Conservation (phyloP, 495 filamentous ascomycete species). For the Apodospora peruviana region DNA sequence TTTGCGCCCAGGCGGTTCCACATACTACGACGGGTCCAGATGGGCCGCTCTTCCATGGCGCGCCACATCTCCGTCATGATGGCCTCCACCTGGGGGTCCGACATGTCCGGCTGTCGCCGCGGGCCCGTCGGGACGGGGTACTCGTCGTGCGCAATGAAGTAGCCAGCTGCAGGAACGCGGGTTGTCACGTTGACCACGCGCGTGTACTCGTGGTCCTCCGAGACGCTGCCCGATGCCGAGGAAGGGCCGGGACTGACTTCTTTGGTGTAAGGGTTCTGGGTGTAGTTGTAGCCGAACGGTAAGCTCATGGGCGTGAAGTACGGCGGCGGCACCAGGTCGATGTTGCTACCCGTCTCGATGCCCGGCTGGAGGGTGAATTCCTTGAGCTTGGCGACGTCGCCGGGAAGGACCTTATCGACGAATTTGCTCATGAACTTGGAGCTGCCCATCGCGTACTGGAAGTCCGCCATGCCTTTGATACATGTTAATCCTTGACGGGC, state of each 20-base stretch:
- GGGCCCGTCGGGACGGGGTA: slow-evolving; percentile 34
- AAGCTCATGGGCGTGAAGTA: slow-evolving; percentile 60
- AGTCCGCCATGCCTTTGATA: slow-evolving; percentile 52
- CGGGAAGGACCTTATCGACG: slow-evolving; percentile 56
- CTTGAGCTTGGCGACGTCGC: slow-evolving; percentile 63
- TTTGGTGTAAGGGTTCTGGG: slow-evolving; percentile 47
- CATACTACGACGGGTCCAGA: slow-evolving; percentile 79
- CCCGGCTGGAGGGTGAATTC: slow-evolving; percentile 65
- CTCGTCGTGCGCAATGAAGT: slow-evolving; percentile 57
- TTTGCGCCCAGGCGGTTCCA: slow-evolving; percentile 57
- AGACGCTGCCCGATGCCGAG: slow-evolving; percentile 14
- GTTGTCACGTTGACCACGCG: slow-evolving; percentile 35
- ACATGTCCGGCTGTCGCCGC: slow-evolving; percentile 32
- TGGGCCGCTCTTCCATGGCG: slow-evolving; percentile 66
- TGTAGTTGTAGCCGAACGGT: slow-evolving; percentile 62
- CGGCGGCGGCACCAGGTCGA: slow-evolving; percentile 76
- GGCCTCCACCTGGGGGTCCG: slow-evolving; percentile 47
- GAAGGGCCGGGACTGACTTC: slow-evolving; percentile 29
- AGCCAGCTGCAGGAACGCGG: slow-evolving; percentile 47
- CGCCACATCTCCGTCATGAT: slow-evolving; percentile 53
- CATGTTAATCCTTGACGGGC: too few relatives aligned
- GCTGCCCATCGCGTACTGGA: slow-evolving; percentile 61
- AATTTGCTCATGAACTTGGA: slow-evolving; percentile 62
- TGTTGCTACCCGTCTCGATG: slow-evolving; percentile 50
- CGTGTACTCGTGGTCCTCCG: slow-evolving; percentile 23